Percentiles rank a stretch among this genome's conserved stretches.
These are phyloP conservation scores for Candida silvatica DNA, from an alignment of 805 yeast species.

Conservation along the genomic window DNA sequence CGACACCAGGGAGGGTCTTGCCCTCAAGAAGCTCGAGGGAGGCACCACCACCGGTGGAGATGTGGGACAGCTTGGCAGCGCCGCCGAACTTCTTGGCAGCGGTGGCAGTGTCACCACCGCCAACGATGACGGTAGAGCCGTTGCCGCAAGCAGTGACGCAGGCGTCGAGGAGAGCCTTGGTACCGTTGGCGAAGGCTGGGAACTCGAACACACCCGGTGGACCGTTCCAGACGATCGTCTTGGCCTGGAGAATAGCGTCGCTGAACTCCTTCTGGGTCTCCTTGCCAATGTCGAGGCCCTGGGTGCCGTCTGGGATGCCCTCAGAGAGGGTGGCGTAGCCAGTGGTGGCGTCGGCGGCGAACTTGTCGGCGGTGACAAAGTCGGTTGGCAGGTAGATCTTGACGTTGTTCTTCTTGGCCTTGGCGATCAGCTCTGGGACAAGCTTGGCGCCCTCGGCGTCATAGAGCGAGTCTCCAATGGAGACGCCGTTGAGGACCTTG, in stretches of 20 bases:
- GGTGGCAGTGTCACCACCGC: conserved; percentile 99
- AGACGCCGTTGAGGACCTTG: conserved; percentile 78
- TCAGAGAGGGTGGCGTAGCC: conserved; percentile 78
- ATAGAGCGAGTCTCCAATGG: conserved; percentile 86
- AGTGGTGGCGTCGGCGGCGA: conserved; percentile 83
- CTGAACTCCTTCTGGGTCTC: conserved; percentile 74
- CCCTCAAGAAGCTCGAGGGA: conserved; percentile 98
- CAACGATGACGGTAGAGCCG: conserved; percentile 93
- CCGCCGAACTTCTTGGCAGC: conserved; percentile 98
- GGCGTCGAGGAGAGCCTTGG: conserved; percentile 84
- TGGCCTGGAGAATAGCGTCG: conserved; percentile 80
- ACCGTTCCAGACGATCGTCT: conserved; percentile 99
- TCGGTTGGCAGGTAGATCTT: conserved; percentile 92
- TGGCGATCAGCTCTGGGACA: conserved; percentile 84
- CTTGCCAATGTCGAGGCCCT: conserved; percentile 96
- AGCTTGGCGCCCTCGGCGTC: conserved; percentile 94
- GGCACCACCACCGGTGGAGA: conserved; percentile 99
- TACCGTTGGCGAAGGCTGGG: conserved; percentile 84
- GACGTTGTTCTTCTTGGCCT: conserved; percentile 95
- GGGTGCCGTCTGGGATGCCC: conserved; percentile 93
- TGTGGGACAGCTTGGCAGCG: conserved; percentile 93
- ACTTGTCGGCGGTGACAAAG: conserved; percentile 91
- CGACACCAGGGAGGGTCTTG: conserved; percentile 97
- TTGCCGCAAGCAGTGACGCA: conserved; percentile 77
- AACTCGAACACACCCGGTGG: conserved; percentile 99